Percentiles rank a stretch among this genome's conserved stretches.
phyloP scores from a whole-genome alignment of 768 basidiomycete species.

The Phallus indusiatus region DNA sequence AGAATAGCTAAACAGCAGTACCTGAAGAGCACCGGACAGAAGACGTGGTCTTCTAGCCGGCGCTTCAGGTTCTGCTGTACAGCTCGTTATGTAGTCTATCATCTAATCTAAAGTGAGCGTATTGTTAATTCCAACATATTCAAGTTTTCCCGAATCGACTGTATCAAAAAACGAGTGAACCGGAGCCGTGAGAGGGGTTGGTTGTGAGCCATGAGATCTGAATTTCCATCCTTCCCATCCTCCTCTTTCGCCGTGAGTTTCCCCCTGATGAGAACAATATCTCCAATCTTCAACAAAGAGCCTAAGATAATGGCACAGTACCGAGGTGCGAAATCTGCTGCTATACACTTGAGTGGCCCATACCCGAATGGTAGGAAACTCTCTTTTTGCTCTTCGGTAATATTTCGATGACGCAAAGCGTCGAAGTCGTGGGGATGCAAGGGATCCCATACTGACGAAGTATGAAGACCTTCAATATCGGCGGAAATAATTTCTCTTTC shows the following conservation, averaged over 20 bases:
- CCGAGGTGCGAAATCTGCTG: conserved; percentile 39
- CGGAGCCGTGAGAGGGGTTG: no score
- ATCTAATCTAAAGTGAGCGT: no score
- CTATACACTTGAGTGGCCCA: conserved; percentile 39
- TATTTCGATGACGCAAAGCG: conserved; percentile 29
- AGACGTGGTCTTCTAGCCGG: no score
- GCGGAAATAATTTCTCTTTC: conserved; percentile 19
- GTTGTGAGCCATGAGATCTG: no score
- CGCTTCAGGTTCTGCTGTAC: no score
- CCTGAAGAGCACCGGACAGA: no score
- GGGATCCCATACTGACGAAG: conserved; percentile 29
- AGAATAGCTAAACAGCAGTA: no score
- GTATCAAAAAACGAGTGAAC: neutral
- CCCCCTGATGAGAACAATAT: conserved; percentile 20
- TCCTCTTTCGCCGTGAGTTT: conserved; percentile 26
- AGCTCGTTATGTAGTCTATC: no score
- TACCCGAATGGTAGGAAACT: conserved; percentile 37
- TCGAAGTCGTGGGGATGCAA: conserved; percentile 30
- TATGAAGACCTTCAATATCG: conserved; percentile 27
- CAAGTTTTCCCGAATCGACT: neutral
- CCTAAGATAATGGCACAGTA: conserved; percentile 41
- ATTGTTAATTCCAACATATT: no score
- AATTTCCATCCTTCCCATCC: conserved; percentile 39
- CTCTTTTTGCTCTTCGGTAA: conserved; percentile 13
- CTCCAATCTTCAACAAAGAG: conserved; percentile 27